Evolutionary conservation across 441 rosid species (phyloP).

Genomic region (Corymbia citriodora): DNA sequence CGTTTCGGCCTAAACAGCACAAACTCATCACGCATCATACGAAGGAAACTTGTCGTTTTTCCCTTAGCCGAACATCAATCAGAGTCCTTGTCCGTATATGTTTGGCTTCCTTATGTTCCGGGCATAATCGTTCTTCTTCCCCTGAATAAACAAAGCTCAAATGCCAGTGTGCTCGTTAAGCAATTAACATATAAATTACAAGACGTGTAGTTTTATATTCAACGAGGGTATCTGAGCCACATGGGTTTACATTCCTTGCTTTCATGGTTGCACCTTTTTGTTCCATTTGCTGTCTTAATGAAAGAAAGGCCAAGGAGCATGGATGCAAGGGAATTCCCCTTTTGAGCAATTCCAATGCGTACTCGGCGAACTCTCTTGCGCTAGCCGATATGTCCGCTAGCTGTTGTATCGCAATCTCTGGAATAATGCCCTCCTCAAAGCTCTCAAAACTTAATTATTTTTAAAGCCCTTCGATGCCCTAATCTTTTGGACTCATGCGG

Average conservation of each 20-base stretch:
- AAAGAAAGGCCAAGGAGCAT: constrained; percentile 18
- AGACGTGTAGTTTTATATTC: not conserved
- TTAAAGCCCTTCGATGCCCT: constrained; percentile 13
- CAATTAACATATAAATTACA: not conserved
- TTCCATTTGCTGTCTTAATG: constrained; percentile 32
- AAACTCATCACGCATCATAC: not conserved
- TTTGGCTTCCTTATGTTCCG: constrained; percentile 38
- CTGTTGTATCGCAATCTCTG: constrained; percentile 35
- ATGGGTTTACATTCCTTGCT: constrained; percentile 49
- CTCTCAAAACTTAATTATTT: constrained; percentile 7
- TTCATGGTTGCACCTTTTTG: constrained; percentile 28
- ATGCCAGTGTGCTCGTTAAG: not conserved
- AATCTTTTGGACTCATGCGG: constrained; percentile 29
- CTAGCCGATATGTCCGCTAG: constrained; percentile 36
- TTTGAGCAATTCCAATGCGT: constrained; percentile 20
- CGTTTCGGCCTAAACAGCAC: not conserved
- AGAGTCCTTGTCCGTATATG: constrained; percentile 27
- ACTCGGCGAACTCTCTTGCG: not conserved
- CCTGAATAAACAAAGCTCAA: not conserved
- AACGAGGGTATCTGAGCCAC: constrained; percentile 32
- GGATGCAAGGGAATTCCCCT: constrained; percentile 36
- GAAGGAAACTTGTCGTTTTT: constrained; percentile 3
- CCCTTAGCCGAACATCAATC: constrained; percentile 31
- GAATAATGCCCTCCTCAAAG: constrained; percentile 47
- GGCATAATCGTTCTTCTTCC: constrained; percentile 18